Evolutionary conservation across 345 rosid genomes (phyloP), one percentile per base, ranked within the genome.

Genomic region (Populus simonii): DNA sequence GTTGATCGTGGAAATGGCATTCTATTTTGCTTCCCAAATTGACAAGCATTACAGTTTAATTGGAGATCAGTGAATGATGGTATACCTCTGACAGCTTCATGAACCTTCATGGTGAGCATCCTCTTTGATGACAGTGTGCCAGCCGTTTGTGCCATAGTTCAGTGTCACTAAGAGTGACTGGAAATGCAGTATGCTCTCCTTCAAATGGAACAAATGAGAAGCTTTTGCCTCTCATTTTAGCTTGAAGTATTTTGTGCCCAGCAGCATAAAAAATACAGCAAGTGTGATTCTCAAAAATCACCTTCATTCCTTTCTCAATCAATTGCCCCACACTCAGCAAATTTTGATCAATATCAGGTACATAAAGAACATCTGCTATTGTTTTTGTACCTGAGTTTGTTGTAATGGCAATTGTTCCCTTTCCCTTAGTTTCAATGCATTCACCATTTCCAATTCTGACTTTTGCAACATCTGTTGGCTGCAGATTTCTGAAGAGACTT

Each of bases 251-350:
- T 18, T 61, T 63, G 3, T 18, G 10, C 0, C 68, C 59, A 16
- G 3, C 11, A 6, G 39, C 36, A 72, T 83, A 68, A 3, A 23
- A 11, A 25, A 83, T 74, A 0, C 35, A 10, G 20, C 83, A 83
- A 0, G 2, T 1, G 1, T 57, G 73, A 3, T 61, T 66, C 55
- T 83, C 36, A 35, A 83, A 83, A 3, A 12, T 1, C 2, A 83
- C 67, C 2, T 25, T 59, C 10, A 22, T 80, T 0, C 73, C 75
- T 27, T 69, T 76, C 2, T 79, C 38, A 20, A 75, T 2, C 6
- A 79, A 7, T 3, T 79, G 71, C 0, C 80, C 72, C 23, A 83
- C 75, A 76, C 79, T 79, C 7, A 83, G 15, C 25, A 80, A 15
- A 4, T 83, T 80, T 16, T 83, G 72, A 22, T 76, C 73, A 0